Evolutionary conservation across 2,329 filamentous ascomycete species (phyloP), one percentile per base, ranked within the genome.

Genomic region (Phyllosticta citribraziliensis): DNA sequence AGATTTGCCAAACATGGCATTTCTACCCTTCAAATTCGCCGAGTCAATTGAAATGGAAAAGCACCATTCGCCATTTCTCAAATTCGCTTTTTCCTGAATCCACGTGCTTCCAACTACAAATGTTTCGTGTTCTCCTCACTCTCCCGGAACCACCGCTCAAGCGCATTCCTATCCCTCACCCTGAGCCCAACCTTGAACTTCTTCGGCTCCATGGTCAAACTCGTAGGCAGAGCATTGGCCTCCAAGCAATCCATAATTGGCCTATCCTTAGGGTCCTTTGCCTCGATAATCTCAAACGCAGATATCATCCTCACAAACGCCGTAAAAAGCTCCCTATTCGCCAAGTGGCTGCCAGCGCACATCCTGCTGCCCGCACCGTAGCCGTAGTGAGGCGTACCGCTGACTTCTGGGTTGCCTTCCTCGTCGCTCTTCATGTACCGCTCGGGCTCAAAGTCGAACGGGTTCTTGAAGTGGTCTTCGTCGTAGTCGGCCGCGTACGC

Each of bases 401-500:
- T 71, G 53, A 74, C 74, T 55, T 78, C 76, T 9, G 74, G 67
- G 17, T 17, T 27, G 8, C 50, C 30, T 10, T 25, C 25, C 40
- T 50, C 55, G 10, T 57, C 56, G 2, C 71, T 70, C 52, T 78
- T 76, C 11, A 91, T 75, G 68, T 87, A 91, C 25, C 88, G 82
- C 65, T 91, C 87, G 0, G 88, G 86, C n/a, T 84, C 76, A 70
- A 91, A 91, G 6, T 76, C 73, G 27, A 79, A 64, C 0, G 88
- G 82, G 27, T 83, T 71, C 64, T 84, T 82, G 76, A 89, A 91
- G 69, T 89, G 87, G 0, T 74, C 72, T 5, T 80, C 78, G 68
- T 91, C 88, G 71, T 89, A 89, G 72, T 91, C 82, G 25, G 87
- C 88, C 0, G 86, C 87, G 72, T 87, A 91, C 10, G 88, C 86